Base-by-base conservation (phyloP, 805 yeast species). In the Saccharomycopsis oosterbeekiorum region DNA sequence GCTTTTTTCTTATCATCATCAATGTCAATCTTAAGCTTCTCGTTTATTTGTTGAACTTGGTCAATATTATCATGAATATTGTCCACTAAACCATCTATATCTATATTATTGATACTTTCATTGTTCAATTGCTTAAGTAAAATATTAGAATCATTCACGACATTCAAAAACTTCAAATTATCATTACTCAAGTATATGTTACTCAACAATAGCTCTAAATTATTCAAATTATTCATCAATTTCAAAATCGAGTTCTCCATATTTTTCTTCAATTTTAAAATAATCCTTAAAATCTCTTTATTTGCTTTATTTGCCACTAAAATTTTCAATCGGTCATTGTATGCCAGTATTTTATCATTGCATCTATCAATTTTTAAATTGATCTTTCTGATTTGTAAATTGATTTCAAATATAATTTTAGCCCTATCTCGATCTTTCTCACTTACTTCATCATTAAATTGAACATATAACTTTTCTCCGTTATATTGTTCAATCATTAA, bases 1-100 rank as follows among this genome's bases (percentile, higher is more conserved):
- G 67, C 68, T 14, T 65, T 62, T 24, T 65, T 69, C 15, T 64
- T 64, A 53, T 64, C 70, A 34, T 70, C 71, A 4, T 67, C 66
- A 21, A 63, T 65, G 53, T 66, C 66, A 8, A 64, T 70, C 55
- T 70, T 70, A 54, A 61, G 57, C 11, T 55, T 57, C 15, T 60
- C 59, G 41, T 60, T 62, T 21, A 64, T 42, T 14, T 58, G 58
- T n/a, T 59, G 40, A 29, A 64, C 59, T 42, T 60, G 57, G 21
- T 15, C 41, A 42, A 29, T 21, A 36, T 62, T 59, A 6, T 56
- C 65, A 17, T 56, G 54, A 11, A 64, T 55, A 40, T 62, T 60
- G 15, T 57, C 61, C 47, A 56, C 43, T 37, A 64, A 51, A 19
- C 40, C 19, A 21, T 62, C 64, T 47, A 64, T 62, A 37, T 62